Evolutionary conservation across 345 rosid genomes (phyloP), one percentile per base, ranked within the genome.

Genomic region (Dipteronia dyeriana): DNA sequence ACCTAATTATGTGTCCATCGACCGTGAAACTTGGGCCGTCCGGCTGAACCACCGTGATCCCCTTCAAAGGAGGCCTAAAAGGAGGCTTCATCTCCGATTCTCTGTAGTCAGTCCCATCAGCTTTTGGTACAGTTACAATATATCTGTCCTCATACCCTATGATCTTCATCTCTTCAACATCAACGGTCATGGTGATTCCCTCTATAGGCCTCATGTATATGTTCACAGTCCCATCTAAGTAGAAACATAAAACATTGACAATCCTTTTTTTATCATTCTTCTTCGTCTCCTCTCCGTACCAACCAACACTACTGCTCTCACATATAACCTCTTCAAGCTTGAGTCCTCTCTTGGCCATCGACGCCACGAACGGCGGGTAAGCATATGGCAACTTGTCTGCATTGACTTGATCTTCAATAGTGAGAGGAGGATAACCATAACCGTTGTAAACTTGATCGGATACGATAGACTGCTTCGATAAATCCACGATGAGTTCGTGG

Each of bases 11-110:
- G 62, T 76, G 83, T 5, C 87, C 87, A 17, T 84, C 82, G 22
- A 84, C 25, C 6, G 68, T 79, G 79, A 84, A 84, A 65, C 80
- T 84, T 11, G 89, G 87, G 26, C 87, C 87, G 54, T 82, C 70
- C 3, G 83, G 87, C n/a, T 84, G 86, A 22, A 77, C 79, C 26
- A 87, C 69, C 4, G 76, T 25, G 71, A 84, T 79, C 9, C 71
- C 66, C 14, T 80, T 84, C 76, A 83, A 45, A 10, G 31, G 31
- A 7, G 74, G 75, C 26, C 65, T 68, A 39, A 76, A 76, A 1
- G 82, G 86, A 0, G 77, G 77, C 47, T 62, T 68, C 19, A 76
- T 82, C 78, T 62, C 6, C 0, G 87, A 84, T 63, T 45, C 86
- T 72, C 89, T 84, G 60, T 74, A 82, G 3, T 86, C 89, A 7